These are phyloP conservation scores for Rhynchospora tenuis DNA, from an alignment of 176 grass and related monocot species.

Conservation along the genomic window DNA sequence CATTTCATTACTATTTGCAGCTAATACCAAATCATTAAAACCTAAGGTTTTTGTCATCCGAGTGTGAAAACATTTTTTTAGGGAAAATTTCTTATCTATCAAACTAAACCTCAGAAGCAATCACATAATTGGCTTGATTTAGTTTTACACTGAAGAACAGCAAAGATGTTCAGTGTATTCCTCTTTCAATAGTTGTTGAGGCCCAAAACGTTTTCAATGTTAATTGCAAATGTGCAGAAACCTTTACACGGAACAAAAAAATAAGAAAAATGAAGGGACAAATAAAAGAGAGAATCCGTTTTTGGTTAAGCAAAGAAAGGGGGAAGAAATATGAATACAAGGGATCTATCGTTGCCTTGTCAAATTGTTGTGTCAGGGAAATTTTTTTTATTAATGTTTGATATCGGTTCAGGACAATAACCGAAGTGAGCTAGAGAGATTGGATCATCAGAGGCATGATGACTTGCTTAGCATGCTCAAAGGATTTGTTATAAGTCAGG, in stretches of 20 bases:
- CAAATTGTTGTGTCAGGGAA: neutral
- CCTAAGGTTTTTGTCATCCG: neutral
- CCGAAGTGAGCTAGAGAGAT: conserved; percentile 59
- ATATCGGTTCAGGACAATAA: conserved; percentile 70
- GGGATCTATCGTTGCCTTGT: neutral
- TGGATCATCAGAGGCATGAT: conserved; percentile 72
- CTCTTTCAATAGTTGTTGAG: neutral
- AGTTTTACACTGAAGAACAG: neutral
- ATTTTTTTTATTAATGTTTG: conserved; percentile 1
- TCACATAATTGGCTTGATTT: neutral
- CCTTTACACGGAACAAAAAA: neutral
- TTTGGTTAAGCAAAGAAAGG: neutral
- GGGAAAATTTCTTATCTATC: neutral
- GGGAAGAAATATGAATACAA: neutral
- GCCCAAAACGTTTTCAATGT: neutral
- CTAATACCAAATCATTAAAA: neutral
- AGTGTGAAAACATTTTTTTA: neutral
- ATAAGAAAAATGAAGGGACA: neutral
- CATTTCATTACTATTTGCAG: neutral
- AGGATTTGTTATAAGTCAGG: conserved; percentile 91
- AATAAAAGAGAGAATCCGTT: neutral
- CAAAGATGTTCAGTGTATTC: neutral
- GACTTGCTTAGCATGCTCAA: conserved; percentile 84
- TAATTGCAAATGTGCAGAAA: neutral
- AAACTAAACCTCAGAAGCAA: neutral